These are phyloP conservation scores for Fraxinus floribunda DNA, from an alignment of 305 asterid genomes.

Conservation along the genomic window DNA sequence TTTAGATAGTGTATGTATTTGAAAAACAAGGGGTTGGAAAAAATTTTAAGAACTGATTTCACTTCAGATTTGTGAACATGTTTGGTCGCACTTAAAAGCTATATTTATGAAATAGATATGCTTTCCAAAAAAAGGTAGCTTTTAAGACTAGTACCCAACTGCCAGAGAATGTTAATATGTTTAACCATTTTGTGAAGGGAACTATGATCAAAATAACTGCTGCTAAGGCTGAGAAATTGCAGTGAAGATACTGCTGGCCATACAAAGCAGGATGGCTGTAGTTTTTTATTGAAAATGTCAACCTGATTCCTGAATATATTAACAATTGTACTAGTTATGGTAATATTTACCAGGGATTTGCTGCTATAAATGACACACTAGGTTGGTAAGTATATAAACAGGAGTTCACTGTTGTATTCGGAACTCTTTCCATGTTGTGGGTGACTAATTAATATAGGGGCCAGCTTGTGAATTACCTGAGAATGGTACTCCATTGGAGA, in stretches of 20 bases:
- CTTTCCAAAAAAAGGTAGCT: background rate
- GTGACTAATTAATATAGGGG: background rate
- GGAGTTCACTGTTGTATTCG: background rate
- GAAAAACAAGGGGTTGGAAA: background rate
- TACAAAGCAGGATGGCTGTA: background rate
- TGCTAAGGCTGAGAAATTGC: background rate
- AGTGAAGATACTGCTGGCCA: background rate
- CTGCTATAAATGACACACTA: background rate
- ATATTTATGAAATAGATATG: background rate
- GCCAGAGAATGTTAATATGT: background rate
- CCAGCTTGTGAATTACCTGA: background rate
- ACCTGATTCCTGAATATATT: background rate
- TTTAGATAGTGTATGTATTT: background rate
- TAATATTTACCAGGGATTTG: background rate
- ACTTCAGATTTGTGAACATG: background rate
- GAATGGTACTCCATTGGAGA: background rate
- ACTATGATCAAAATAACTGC: background rate
- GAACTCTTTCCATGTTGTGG: background rate
- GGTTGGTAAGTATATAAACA: background rate
- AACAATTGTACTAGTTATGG: background rate
- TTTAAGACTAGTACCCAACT: background rate
- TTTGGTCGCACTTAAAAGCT: background rate
- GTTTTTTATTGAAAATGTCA: background rate
- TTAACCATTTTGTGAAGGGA: background rate
- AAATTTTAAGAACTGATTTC: background rate